Percentiles rank a stretch among this genome's conserved stretches.
Conservation (phyloP, 139 green algal species). For the Bryopsis sp. region DNA sequence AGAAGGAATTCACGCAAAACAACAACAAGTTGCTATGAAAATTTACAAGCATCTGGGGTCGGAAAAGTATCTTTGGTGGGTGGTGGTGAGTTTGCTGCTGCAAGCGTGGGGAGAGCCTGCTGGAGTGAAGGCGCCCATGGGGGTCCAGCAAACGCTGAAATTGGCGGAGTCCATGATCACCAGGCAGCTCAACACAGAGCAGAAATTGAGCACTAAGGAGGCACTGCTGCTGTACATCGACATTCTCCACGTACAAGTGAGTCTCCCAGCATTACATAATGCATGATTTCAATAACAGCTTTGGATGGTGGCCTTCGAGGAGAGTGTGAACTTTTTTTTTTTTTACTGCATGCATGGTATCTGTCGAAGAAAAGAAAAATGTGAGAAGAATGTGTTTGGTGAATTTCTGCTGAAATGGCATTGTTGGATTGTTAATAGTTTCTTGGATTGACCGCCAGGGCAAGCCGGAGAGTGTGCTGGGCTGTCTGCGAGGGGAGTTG, state of each 20-base stretch:
- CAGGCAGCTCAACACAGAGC: constrained; percentile 5
- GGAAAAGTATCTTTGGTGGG: constrained; percentile 59
- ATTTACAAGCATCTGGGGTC: constrained; percentile 40
- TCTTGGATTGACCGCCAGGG: too few species aligned
- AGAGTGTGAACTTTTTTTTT: too few species aligned
- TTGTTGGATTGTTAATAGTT: too few species aligned
- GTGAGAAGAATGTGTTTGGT: too few species aligned
- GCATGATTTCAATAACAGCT: neutral
- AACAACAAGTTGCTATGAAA: constrained; percentile 65
- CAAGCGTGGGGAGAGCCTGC: constrained; percentile 27
- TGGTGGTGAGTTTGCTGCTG: constrained; percentile 39
- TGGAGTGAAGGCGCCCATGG: neutral
- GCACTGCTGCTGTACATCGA: constrained; percentile 51
- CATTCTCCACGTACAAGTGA: constrained; percentile 37
- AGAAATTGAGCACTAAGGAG: constrained; percentile 29
- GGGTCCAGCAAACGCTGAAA: constrained; percentile 4
- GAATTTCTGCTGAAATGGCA: too few species aligned
- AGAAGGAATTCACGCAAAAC: constrained; percentile 45
- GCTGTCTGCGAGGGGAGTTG: neutral
- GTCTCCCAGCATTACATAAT: neutral
- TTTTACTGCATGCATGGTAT: too few species aligned
- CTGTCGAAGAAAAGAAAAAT: too few species aligned
- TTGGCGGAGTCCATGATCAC: constrained; percentile 11
- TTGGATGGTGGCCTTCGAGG: too few species aligned
- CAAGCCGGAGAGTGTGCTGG: neutral